Conservation (phyloP, 306 rosid species). For the Astragalus membranaceus region DNA sequence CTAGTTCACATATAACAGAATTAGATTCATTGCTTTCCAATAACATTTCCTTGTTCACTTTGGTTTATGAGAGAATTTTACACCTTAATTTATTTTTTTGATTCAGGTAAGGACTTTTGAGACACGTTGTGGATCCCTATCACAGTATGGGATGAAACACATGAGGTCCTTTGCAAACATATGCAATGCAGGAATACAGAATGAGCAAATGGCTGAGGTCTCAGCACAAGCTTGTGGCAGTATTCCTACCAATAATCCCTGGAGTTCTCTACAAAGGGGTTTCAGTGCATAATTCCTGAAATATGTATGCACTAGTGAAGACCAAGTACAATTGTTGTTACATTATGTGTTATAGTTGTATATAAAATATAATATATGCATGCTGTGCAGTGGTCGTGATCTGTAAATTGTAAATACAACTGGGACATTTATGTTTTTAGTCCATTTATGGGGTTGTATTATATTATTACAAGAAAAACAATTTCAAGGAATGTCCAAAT, state of each 20-base stretch:
- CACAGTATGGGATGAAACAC: conserved; percentile 96
- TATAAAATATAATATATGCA: neutral
- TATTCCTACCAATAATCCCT: conserved; percentile 45
- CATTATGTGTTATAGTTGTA: conserved; percentile 1
- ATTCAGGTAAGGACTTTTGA: conserved; percentile 84
- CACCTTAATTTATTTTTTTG: neutral
- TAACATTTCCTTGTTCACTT: neutral
- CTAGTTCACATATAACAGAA: neutral
- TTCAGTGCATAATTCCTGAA: conserved; percentile 51
- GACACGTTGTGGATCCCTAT: conserved; percentile 82
- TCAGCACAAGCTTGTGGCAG: conserved; percentile 69
- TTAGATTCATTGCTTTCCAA: neutral
- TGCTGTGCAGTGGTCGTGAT: neutral
- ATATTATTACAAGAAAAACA: conserved; percentile 1
- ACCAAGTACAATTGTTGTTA: neutral
- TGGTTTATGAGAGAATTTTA: neutral
- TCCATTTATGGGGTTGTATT: conserved; percentile 17
- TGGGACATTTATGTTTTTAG: conserved; percentile 5
- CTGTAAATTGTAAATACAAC: conserved; percentile 29
- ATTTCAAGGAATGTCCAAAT: conserved; percentile 15
- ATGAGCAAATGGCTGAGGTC: conserved; percentile 68
- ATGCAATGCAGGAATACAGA: conserved; percentile 68
- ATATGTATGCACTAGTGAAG: neutral
- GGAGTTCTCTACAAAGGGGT: conserved; percentile 78
- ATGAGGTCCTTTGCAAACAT: conserved; percentile 90